Conservation (phyloP, 2,329 filamentous ascomycete genomes). For the Diaporthe amygdali region DNA sequence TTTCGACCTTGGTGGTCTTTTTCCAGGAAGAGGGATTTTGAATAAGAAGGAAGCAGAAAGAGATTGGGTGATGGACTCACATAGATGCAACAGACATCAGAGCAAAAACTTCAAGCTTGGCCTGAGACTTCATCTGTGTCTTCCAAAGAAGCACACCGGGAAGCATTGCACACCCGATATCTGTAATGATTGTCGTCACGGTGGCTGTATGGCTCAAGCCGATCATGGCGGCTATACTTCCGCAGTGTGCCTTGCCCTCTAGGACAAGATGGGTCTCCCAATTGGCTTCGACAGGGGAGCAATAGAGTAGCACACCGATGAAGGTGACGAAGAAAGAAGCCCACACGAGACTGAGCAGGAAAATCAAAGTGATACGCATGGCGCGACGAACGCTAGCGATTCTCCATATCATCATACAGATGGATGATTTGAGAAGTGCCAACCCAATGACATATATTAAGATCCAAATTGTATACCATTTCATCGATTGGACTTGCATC, state of each 20-base stretch:
- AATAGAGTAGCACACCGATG: not conserved
- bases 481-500: not conserved
- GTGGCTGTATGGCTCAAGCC: not conserved
- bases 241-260: not conserved
- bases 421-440: slow-evolving; percentile 6
- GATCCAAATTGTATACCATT: slow-evolving; percentile 11
- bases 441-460: slow-evolving; percentile 1
- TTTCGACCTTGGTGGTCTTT: too few relatives aligned
- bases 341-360: not conserved
- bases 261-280: not conserved
- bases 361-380: not conserved
- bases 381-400: not conserved
- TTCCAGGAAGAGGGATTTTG: too few relatives aligned
- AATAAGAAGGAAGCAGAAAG: too few relatives aligned
- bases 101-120: slow-evolving; percentile 29
- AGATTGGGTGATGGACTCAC: slow-evolving; percentile 25
- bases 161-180: not conserved
- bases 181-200: not conserved
- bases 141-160: slow-evolving; percentile 1
- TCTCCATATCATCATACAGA: slow-evolving; percentile 9
- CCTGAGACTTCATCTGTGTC: not conserved
- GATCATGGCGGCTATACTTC: not conserved
- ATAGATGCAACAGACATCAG: slow-evolving; percentile 32
- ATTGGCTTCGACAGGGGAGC: not conserved
- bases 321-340: not conserved